Evolutionary conservation across 805 yeast species (phyloP), one percentile per base, ranked within the genome.

Genomic region (Wickerhamomyces subpelliculosus): DNA sequence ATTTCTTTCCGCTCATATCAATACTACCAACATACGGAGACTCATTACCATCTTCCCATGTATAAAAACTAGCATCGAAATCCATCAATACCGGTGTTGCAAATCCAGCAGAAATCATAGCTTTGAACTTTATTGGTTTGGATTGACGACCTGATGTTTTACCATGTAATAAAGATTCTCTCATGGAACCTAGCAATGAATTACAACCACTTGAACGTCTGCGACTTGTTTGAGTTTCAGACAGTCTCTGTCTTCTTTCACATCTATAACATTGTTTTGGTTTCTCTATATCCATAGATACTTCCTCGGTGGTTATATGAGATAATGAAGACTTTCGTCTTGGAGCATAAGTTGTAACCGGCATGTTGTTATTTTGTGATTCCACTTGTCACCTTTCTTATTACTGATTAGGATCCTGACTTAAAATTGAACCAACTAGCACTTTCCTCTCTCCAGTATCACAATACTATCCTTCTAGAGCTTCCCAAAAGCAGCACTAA

Each of bases 21-120:
- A 58, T 8, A 61, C 45, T 8, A 2, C 61, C 59, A 27, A 60
- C 60, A 40, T 60, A 62, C 2, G 65, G 65, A 1, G 60, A 51
- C 8, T 22, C 37, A 5, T 35, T 30, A 5, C 43, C 43, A 24
- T 44, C 43, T 16, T 35, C 39, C 51, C 48, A 46, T 4, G 46
- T 42, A 41, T 51, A 49, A 36, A 44, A 61, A 2, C 42, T 42
- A 1, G 60, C 63, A 3, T 43, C 44, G 34, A 61, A 57, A 4
- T 53, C 58, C 5, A 47, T 32, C 2, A 33, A 35, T 8, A 50
- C 11, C 17, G 32, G 36, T 12, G 27, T 34, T 3, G 17, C 18
- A 20, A 27, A 12, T 4, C 35, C 38, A 10, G 36, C 27, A 12
- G 43, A 26, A n/a, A 62, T 38, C 20, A 52, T 52, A 32, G 59